Evolutionary conservation across 805 yeast genomes (phyloP).

Genomic region (Candida ortonii): DNA sequence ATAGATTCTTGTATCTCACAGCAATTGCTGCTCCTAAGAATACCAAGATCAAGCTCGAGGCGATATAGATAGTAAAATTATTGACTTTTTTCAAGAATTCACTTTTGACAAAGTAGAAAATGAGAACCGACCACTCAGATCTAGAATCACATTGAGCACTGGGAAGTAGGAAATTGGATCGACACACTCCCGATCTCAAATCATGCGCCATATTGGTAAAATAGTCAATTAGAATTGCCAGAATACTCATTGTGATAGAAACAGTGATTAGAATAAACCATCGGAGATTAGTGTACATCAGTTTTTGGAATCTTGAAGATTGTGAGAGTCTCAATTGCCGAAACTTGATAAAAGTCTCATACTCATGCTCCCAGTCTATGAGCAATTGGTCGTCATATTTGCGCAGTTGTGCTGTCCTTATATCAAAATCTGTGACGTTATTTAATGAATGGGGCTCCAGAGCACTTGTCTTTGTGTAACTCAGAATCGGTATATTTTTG

Average conservation of each 20-base stretch:
- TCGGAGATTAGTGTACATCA: constrained; percentile 30
- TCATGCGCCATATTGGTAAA: constrained; percentile 50
- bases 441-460: neutral
- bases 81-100: constrained; percentile 18
- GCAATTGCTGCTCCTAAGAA: constrained; percentile 35
- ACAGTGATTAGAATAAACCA: constrained; percentile 49
- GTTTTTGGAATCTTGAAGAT: constrained; percentile 6
- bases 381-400: constrained; percentile 40
- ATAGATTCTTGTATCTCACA: constrained; percentile 36
- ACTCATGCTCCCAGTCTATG: constrained; percentile 54
- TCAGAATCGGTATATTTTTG: constrained; percentile 16
- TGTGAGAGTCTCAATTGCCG: constrained; percentile 7
- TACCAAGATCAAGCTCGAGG: constrained; percentile 39
- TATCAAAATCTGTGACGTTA: neutral
- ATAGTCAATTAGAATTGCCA: constrained; percentile 49
- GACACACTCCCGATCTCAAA: constrained; percentile 51
- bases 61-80: constrained; percentile 37
- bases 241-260: constrained; percentile 46
- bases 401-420: neutral
- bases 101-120: constrained; percentile 29
- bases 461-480: constrained; percentile 5
- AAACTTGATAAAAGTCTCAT: constrained; percentile 19
- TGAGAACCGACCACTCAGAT: constrained; percentile 36
- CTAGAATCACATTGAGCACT: constrained; percentile 33
- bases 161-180: constrained; percentile 27